Evolutionary conservation across 306 rosid genomes (phyloP).

Genomic region (Gynostemma pentaphyllum): DNA sequence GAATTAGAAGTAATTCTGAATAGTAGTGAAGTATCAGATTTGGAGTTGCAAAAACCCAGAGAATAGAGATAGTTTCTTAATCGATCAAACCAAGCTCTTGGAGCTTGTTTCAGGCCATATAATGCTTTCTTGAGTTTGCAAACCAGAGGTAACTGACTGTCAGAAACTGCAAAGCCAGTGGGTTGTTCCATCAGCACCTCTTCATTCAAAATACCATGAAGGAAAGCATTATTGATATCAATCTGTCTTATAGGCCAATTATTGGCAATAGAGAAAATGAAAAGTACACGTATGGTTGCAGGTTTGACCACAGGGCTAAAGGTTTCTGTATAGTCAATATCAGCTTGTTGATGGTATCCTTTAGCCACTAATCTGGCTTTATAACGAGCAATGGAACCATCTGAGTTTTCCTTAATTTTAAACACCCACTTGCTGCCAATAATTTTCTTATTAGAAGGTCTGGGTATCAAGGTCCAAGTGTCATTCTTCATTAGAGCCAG

Average conservation of each 20-base stretch:
- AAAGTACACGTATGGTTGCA: not conserved
- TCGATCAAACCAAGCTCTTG: not conserved
- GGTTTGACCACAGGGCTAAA: not conserved
- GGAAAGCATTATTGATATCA: not conserved
- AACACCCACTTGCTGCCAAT: not conserved
- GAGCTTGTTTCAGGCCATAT: not conserved
- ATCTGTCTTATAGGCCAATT: not conserved
- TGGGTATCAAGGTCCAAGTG: not conserved
- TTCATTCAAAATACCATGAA: not conserved
- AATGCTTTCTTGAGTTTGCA: not conserved
- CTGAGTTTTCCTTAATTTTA: not conserved
- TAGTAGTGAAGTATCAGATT: not conserved
- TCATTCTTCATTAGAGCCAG: not conserved
- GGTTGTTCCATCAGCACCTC: not conserved
- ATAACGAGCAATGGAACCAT: too few relatives aligned
- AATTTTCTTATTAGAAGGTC: not conserved
- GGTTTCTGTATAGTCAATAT: not conserved
- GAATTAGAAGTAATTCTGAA: not conserved
- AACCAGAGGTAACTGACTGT: not conserved
- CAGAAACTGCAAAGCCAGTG: not conserved
- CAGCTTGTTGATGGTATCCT: not conserved
- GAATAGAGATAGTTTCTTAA: not conserved
- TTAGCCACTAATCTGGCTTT: not conserved
- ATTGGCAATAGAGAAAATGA: not conserved
- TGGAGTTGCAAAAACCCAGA: not conserved